phyloP scores from a whole-genome alignment of 192 early-diverging fungal genomes.

The Endogone sp. region DNA sequence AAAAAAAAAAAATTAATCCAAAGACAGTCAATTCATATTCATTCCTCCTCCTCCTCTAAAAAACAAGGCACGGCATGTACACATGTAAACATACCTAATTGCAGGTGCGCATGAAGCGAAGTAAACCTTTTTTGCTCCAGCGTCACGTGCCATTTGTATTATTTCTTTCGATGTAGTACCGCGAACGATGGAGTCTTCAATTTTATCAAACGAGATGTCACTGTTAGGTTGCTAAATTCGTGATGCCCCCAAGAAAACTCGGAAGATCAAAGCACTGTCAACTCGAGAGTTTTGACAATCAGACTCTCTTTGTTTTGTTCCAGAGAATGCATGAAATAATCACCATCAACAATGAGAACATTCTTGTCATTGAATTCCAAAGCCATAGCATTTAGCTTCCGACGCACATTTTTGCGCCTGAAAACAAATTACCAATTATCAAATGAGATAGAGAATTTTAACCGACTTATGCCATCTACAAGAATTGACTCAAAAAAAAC shows the following conservation, averaged over 20 bases:
- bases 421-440: slow-evolving; percentile 3
- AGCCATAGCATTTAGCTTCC: slow-evolving; percentile 99
- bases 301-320: no score
- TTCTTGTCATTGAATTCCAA: slow-evolving; percentile 95
- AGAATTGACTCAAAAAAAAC: neutral
- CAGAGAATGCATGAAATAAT: slow-evolving; percentile 1
- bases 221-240: no score
- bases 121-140: slow-evolving; percentile 98
- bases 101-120: slow-evolving; percentile 98
- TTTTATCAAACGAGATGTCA: no score
- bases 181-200: slow-evolving; percentile 98
- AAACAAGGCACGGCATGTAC: no score
- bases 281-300: no score
- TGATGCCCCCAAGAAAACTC: no score
- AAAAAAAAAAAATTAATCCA: no score
- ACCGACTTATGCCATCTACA: no score
- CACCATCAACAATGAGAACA: slow-evolving; percentile 96
- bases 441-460: no score
- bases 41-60: no score
- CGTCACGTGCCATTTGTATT: slow-evolving; percentile 98
- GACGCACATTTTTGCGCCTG: slow-evolving; percentile 81
- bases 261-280: no score
- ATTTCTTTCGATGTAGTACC: slow-evolving; percentile 99
- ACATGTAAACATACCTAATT: slow-evolving; percentile 60
- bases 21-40: no score